These are phyloP conservation scores for Leccinum boreale DNA, from an alignment of 768 basidiomycete genomes.

Conservation along the genomic window DNA sequence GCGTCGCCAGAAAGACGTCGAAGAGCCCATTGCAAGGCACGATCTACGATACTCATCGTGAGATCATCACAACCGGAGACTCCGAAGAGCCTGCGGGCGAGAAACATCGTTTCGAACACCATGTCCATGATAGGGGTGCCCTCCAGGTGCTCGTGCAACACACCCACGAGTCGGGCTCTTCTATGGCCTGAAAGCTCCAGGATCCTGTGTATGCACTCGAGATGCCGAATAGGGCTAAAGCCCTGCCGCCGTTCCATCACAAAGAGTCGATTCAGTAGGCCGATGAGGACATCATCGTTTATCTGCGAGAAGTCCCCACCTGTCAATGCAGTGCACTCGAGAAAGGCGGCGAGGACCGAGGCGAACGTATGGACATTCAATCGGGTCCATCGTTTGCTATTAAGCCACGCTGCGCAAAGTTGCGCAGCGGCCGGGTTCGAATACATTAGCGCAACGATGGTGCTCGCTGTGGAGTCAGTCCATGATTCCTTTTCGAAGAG, in stretches of 20 bases:
- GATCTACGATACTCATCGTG: constrained; percentile 37
- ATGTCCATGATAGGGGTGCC: constrained; percentile 24
- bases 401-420: constrained; percentile 41
- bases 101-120: constrained; percentile 28
- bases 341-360: constrained; percentile 42
- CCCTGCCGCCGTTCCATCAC: background rate
- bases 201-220: constrained; percentile 31
- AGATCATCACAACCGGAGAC: constrained; percentile 25
- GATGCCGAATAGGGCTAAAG: background rate
- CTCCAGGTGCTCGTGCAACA: constrained; percentile 29
- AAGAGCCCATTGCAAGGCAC: constrained; percentile 53
- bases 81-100: constrained; percentile 31
- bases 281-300: constrained; percentile 28
- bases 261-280: constrained; percentile 28
- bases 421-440: constrained; percentile 25
- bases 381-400: constrained; percentile 14
- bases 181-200: constrained; percentile 24
- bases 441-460: constrained; percentile 46
- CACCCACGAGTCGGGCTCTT: constrained; percentile 14
- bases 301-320: constrained; percentile 17
- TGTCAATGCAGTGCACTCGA: constrained; percentile 37
- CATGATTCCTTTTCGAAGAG: constrained; percentile 44
- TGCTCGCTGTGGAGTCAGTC: constrained; percentile 42
- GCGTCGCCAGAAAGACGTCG: constrained; percentile 39
- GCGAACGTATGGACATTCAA: constrained; percentile 30